Evolutionary conservation across 805 yeast species (phyloP), one percentile per base, ranked within the genome.

Genomic region (Lipomyces oligophaga): DNA sequence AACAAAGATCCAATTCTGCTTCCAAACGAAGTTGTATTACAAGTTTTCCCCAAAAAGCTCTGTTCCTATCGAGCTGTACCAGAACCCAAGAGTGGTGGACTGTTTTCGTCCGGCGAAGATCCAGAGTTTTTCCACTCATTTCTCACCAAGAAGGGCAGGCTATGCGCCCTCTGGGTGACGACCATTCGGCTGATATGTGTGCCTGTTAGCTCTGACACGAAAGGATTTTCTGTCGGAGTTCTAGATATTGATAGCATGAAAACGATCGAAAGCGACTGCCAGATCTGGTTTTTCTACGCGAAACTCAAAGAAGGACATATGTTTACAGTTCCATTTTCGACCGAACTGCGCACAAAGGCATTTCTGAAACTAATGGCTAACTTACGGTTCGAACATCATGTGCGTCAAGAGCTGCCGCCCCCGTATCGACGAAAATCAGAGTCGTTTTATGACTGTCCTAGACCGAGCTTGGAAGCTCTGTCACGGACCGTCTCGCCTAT

Each of bases 351-450:
- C 6, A 57, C 63, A 13, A 42, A 55, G 15, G 52, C 61, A 24
- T 60, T 63, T 38, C 46, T 60, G 27, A 54, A 59, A 31, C 49
- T 60, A 32, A 54, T 62, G 31, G 49, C 65, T 28, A 63, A 62
- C 45, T 53, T 63, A 21, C 59, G 63, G 22, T 62, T 63, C 34
- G 67, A 63, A 46, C 63, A 63, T 45, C 52, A 52, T 45, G 60
- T 63, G 20, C 55, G 63, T n/a, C 57, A 57, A 25, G 55, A 57
- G 30, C 51, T 63, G 34, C 63, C 65, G 10, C 66, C 66, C 2
- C 58, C 55, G n/a, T 62, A 62, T 35, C 49, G 56, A 5, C 45
- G 55, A 22, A 44, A 41, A 22, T 52, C 56, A 11, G 56, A 44
- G 31, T 52, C 56, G 8, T 41, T 28, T 15, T 49, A 48, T 36